phyloP scores from a whole-genome alignment of 352 stramenopile species.

The Hyaloperonospora brassicae region DNA sequence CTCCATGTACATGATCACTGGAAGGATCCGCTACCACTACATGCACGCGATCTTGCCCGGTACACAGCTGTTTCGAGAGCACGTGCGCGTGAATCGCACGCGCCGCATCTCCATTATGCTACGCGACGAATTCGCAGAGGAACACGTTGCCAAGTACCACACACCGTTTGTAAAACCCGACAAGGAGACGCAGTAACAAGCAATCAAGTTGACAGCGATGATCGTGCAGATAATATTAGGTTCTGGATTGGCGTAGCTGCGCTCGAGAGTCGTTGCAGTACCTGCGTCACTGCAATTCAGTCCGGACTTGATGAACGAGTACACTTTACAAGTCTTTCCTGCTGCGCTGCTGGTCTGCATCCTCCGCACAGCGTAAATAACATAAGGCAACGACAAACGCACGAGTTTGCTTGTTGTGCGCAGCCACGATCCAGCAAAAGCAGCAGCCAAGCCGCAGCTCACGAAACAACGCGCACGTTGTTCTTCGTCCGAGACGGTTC shows the following conservation, averaged over 20 bases:
- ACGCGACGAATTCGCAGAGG: slow-evolving; percentile 51
- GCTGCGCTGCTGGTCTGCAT: slow-evolving; percentile 3
- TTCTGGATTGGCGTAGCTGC: slow-evolving; percentile 19
- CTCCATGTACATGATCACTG: slow-evolving; percentile 85
- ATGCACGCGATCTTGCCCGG: slow-evolving; percentile 78
- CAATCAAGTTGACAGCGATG: slow-evolving; percentile 7
- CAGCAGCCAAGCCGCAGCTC: not conserved
- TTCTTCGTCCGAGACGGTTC: slow-evolving; percentile 48
- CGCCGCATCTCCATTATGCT: slow-evolving; percentile 81
- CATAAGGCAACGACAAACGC: slow-evolving; percentile 6
- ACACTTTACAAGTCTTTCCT: slow-evolving; percentile 1
- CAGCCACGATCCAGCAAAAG: slow-evolving; percentile 11
- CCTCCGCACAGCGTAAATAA: slow-evolving; percentile 6
- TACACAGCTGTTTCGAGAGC: slow-evolving; percentile 41
- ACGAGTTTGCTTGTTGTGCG: slow-evolving; percentile 6
- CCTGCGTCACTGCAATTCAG: slow-evolving; percentile 3
- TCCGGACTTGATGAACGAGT: slow-evolving; percentile 1
- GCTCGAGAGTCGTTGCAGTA: slow-evolving; percentile 10
- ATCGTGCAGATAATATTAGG: slow-evolving; percentile 32
- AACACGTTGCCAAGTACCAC: slow-evolving; percentile 34
- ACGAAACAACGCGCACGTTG: slow-evolving; percentile 57
- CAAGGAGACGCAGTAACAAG: slow-evolving; percentile 15
- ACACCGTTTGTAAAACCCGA: slow-evolving; percentile 24
- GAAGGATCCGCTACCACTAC: slow-evolving; percentile 78
- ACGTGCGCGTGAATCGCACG: slow-evolving; percentile 57